phyloP scores from a whole-genome alignment of 108 stramenopile species.

The Skeletonema potamos region DNA sequence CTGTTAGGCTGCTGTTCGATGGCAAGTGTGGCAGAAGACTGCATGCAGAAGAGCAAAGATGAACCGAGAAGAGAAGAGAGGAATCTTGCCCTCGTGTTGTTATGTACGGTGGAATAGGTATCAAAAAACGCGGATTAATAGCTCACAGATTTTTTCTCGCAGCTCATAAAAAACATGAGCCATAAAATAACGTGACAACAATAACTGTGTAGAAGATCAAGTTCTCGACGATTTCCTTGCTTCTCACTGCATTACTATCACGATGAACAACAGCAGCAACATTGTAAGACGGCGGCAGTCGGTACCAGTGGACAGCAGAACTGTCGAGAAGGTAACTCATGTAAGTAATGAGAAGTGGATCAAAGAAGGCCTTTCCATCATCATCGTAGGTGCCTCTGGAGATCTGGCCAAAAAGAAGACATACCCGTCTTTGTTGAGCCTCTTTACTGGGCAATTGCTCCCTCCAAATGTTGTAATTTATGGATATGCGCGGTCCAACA shows the following conservation, averaged over 20 bases:
- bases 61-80: too few species aligned
- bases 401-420: conserved; percentile 99
- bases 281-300: background rate
- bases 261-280: too few species aligned
- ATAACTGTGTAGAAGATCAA: too few species aligned
- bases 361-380: conserved; percentile 54
- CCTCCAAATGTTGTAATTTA: conserved; percentile 72
- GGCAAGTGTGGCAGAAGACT: too few species aligned
- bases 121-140: too few species aligned
- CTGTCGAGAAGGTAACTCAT: background rate
- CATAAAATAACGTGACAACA: background rate
- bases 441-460: conserved; percentile 76
- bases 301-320: background rate
- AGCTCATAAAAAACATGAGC: too few species aligned
- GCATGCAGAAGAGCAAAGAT: too few species aligned
- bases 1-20: too few species aligned
- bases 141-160: too few species aligned
- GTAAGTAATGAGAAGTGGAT: background rate
- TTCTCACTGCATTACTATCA: too few species aligned
- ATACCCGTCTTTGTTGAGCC: conserved; percentile 89
- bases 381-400: conserved; percentile 90
- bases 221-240: too few species aligned
- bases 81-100: too few species aligned
- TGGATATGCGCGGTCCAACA: conserved; percentile 91
- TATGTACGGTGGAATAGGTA: background rate